Conservation (phyloP, 208 protist genomes). For the Leishmania lainsoni region DNA sequence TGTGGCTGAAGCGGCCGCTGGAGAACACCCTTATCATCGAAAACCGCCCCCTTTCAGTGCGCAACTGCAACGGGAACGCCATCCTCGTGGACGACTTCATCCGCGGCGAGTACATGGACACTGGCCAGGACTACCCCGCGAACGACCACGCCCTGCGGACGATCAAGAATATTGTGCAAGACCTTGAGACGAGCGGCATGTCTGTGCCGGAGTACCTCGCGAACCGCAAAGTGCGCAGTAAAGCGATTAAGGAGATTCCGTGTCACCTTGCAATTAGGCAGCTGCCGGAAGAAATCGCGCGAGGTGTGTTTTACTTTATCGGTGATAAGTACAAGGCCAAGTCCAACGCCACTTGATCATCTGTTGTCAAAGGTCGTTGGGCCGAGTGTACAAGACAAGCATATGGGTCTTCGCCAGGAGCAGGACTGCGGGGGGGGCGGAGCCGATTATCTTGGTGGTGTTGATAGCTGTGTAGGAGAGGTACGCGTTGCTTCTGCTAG, state of each 20-base stretch:
- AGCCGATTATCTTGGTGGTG: not conserved
- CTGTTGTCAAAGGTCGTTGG: not conserved
- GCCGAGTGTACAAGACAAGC: not conserved
- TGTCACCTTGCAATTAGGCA: slow-evolving; percentile 86
- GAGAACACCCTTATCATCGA: slow-evolving; percentile 88
- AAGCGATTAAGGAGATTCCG: slow-evolving; percentile 81
- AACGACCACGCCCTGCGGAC: slow-evolving; percentile 82
- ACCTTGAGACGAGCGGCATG: slow-evolving; percentile 62
- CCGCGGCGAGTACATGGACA: slow-evolving; percentile 91
- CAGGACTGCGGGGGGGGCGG: not conserved
- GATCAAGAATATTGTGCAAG: slow-evolving; percentile 70
- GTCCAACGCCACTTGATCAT: not conserved
- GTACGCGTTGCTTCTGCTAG: not conserved
- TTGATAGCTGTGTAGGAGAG: not conserved
- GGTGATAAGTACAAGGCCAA: slow-evolving; percentile 73
- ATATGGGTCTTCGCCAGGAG: not conserved
- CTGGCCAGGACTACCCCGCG: slow-evolving; percentile 74
- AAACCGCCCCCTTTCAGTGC: slow-evolving; percentile 78
- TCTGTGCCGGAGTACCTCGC: slow-evolving; percentile 80
- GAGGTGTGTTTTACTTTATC: slow-evolving; percentile 88
- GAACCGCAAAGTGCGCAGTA: slow-evolving; percentile 50
- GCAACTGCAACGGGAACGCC: slow-evolving; percentile 88
- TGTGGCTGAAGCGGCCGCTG: slow-evolving; percentile 81
- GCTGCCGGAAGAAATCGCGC: slow-evolving; percentile 85
- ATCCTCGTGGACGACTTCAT: slow-evolving; percentile 91